These are phyloP conservation scores for Penicillium sp. DNA, from an alignment of 2,329 filamentous ascomycete genomes.

Conservation along the genomic window DNA sequence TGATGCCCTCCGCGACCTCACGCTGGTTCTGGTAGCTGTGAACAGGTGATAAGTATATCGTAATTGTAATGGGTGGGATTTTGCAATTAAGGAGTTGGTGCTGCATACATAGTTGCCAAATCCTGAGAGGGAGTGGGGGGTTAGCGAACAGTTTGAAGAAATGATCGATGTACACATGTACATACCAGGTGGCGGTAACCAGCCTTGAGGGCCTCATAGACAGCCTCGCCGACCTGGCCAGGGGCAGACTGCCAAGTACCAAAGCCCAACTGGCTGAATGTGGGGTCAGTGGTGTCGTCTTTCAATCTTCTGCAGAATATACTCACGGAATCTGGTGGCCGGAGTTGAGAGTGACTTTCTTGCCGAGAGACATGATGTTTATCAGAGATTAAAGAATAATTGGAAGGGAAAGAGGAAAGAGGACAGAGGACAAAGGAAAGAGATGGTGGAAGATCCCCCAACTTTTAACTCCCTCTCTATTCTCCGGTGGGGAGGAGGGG, in stretches of 20 bases:
- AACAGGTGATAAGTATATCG: neutral
- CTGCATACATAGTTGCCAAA: constrained; percentile 40
- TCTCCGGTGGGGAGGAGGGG: constrained; percentile 15
- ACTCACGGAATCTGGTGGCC: constrained; percentile 42
- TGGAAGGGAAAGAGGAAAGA: constrained; percentile 3
- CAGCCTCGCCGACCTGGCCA: constrained; percentile 41
- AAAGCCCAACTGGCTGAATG: constrained; percentile 39
- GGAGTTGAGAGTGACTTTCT: constrained; percentile 41
- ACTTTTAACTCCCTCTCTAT: constrained; percentile 11
- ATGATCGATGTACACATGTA: neutral
- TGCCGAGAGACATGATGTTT: constrained; percentile 41
- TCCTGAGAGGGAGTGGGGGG: constrained; percentile 27
- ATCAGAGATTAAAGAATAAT: neutral
- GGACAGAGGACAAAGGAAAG: constrained; percentile 9
- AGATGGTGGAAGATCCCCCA: neutral
- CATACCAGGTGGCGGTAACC: constrained; percentile 43
- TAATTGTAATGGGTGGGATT: neutral
- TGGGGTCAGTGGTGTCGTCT: neutral
- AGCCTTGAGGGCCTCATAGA: constrained; percentile 42
- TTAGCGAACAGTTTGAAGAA: constrained; percentile 12
- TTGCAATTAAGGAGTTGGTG: neutral
- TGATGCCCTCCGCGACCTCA: constrained; percentile 37
- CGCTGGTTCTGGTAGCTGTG: constrained; percentile 41
- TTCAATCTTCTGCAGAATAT: neutral
- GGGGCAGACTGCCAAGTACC: constrained; percentile 44